Percentiles rank a stretch among this genome's conserved stretches.
Conservation (phyloP, 371 early-diverging fungal genomes). For the Smittium culicis region DNA sequence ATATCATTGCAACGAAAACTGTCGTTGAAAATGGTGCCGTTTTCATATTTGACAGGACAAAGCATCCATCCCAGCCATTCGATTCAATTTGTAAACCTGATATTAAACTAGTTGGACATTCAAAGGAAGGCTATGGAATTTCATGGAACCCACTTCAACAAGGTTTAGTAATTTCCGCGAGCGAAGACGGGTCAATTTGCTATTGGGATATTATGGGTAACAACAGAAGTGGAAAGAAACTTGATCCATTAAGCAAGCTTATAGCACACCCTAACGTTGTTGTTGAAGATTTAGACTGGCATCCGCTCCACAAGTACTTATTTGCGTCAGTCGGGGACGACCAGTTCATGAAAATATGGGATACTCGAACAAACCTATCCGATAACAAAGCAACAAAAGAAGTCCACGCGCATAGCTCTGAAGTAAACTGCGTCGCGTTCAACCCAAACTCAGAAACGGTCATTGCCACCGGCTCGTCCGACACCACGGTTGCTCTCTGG, state of each 20-base stretch:
- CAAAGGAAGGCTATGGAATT: slow-evolving; percentile 83
- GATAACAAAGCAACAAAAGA: slow-evolving; percentile 46
- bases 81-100: slow-evolving; percentile 68
- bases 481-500: slow-evolving; percentile 90
- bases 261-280: slow-evolving; percentile 79
- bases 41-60: slow-evolving; percentile 93
- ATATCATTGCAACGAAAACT: slow-evolving; percentile 91
- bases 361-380: slow-evolving; percentile 47
- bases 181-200: slow-evolving; percentile 76
- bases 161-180: slow-evolving; percentile 64
- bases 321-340: slow-evolving; percentile 97
- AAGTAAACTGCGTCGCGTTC: slow-evolving; percentile 88
- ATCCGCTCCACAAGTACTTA: slow-evolving; percentile 53
- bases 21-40: slow-evolving; percentile 65
- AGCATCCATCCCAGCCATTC: slow-evolving; percentile 63
- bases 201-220: slow-evolving; percentile 48
- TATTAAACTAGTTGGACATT: slow-evolving; percentile 74
- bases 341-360: slow-evolving; percentile 72
- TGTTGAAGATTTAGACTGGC: slow-evolving; percentile 89
- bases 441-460: slow-evolving; percentile 75
- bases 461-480: slow-evolving; percentile 90
- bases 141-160: slow-evolving; percentile 52
- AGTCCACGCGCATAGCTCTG: slow-evolving; percentile 74
- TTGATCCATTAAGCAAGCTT: slow-evolving; percentile 63
- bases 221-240: slow-evolving; percentile 41